phyloP scores from a whole-genome alignment of 352 stramenopile genomes.

The Pythium dissotocum region DNA sequence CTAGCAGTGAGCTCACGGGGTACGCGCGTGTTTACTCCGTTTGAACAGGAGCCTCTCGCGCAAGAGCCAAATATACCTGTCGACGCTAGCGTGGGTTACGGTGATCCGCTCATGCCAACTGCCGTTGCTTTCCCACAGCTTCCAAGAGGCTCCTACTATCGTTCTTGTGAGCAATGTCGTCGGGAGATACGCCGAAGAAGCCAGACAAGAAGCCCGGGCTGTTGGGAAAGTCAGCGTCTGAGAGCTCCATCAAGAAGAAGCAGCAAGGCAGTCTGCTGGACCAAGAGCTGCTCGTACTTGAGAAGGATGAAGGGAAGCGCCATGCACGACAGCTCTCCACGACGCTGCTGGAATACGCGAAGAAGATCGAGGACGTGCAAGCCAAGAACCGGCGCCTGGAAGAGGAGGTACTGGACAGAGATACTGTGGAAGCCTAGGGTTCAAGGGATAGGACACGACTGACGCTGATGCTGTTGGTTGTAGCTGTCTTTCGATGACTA shows the following conservation, averaged over 20 bases:
- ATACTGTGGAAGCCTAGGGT: background rate
- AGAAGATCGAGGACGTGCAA: conserved; percentile 76
- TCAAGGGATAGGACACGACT: background rate
- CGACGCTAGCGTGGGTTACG: too few species aligned
- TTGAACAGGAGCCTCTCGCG: background rate
- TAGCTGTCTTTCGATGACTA: conserved; percentile 80
- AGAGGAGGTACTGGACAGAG: conserved; percentile 48
- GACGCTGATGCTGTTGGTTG: background rate
- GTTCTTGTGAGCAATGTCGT: background rate
- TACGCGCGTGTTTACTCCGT: background rate
- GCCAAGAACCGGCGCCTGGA: conserved; percentile 78
- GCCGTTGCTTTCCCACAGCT: too few species aligned
- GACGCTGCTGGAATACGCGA: conserved; percentile 68
- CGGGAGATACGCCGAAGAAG: conserved; percentile 20
- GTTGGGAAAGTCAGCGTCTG: conserved; percentile 28
- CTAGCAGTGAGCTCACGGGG: too few species aligned
- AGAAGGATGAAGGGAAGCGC: conserved; percentile 73
- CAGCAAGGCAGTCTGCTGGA: conserved; percentile 57
- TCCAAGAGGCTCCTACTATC: too few species aligned
- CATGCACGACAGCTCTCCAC: conserved; percentile 65
- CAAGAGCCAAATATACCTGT: conserved; percentile 5
- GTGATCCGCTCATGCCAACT: too few species aligned
- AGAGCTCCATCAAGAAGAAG: conserved; percentile 41
- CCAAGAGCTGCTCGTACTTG: conserved; percentile 67
- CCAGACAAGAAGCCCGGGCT: conserved; percentile 8